Evolutionary conservation across 2,329 filamentous ascomycete genomes (phyloP).

Genomic region (Cadophora gregata): DNA sequence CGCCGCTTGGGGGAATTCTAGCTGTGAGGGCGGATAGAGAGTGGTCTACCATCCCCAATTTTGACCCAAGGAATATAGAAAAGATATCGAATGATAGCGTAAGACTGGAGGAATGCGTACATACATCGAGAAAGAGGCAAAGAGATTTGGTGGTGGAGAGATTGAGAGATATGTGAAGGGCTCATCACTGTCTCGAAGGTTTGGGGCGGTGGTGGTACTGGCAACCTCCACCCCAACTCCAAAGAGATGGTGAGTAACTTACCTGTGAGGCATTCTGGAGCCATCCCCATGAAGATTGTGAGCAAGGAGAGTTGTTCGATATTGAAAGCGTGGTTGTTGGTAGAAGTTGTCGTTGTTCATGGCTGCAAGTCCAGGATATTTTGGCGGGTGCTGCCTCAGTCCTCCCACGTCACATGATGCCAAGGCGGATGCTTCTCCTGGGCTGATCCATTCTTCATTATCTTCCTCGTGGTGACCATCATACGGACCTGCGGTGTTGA

Average conservation of each 20-base stretch:
- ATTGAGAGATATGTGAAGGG: constrained; percentile 22
- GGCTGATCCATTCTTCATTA: no score
- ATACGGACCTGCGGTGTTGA: no score
- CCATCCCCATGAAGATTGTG: constrained; percentile 17
- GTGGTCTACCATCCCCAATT: constrained; percentile 25
- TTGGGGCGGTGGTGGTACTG: constrained; percentile 24
- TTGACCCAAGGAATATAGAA: not conserved
- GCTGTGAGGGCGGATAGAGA: constrained; percentile 21
- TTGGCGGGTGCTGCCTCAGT: constrained; percentile 22
- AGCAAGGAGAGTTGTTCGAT: constrained; percentile 34
- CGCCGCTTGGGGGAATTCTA: constrained; percentile 13
- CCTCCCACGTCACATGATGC: constrained; percentile 15
- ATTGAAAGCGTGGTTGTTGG: constrained; percentile 26
- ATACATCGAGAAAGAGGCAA: constrained; percentile 20
- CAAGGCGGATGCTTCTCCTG: not conserved
- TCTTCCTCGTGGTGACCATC: not conserved
- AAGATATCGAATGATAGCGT: constrained; percentile 20
- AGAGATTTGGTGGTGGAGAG: constrained; percentile 24
- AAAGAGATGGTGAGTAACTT: constrained; percentile 28
- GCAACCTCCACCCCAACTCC: constrained; percentile 35
- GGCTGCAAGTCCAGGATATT: not conserved
- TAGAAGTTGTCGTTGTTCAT: constrained; percentile 23
- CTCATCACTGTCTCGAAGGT: constrained; percentile 7
- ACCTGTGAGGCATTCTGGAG: constrained; percentile 23
- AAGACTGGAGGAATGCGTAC: not conserved